Evolutionary conservation across 192 early-diverging fungal genomes (phyloP), one percentile per base, ranked within the genome.

Genomic region (Coemansia sp.): DNA sequence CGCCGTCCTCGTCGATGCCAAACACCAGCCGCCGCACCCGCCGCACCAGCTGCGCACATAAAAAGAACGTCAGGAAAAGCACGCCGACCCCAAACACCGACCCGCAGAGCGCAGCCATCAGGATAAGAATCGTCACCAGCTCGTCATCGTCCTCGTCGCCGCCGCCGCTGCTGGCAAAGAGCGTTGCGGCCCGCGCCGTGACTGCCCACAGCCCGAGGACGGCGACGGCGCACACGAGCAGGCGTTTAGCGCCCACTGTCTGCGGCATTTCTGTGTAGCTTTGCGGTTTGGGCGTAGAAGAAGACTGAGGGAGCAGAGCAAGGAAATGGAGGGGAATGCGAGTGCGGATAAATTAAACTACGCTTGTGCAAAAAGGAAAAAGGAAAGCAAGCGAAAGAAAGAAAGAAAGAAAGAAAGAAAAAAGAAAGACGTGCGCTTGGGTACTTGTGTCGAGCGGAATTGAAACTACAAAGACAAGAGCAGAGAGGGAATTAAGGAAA

Each of bases 1-100:
- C 50, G 1, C 65, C 72, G 40, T 75, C 60, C 9, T 75, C 72
- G 29, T 68, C 72, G 13, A 73, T 38, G 8, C 70, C 63, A 42
- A 67, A 58, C 29, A 67, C 23, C 7, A 27, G 28, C 17, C 55
- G 46, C 22, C 63, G 70, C 19, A 67, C 36, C 22, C 58, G 38
- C 46, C 48, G 53, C 32, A 58, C 55, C 13, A 66, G 10, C 29
- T 50, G 42, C 23, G 42, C 37, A 18, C 58, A 50, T 0, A 46
- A 50, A 36, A 53, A 67, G 10, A 66, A 46, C 35, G 58, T 29
- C 13, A 61, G 10, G 35, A 73, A 57, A 27, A 66, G 58, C 24
- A 58, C 45, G 20, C 63, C 63, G 33, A 67, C 55, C 8, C 70
- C 70, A 17, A 62, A 50, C 39, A 73, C 39, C 9, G 63, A 40